A percentile compares a stretch with the other conserved stretches of the same genome.
phyloP scores from a whole-genome alignment of 2,329 filamentous ascomycete genomes.

The Epichloe sibirici region DNA sequence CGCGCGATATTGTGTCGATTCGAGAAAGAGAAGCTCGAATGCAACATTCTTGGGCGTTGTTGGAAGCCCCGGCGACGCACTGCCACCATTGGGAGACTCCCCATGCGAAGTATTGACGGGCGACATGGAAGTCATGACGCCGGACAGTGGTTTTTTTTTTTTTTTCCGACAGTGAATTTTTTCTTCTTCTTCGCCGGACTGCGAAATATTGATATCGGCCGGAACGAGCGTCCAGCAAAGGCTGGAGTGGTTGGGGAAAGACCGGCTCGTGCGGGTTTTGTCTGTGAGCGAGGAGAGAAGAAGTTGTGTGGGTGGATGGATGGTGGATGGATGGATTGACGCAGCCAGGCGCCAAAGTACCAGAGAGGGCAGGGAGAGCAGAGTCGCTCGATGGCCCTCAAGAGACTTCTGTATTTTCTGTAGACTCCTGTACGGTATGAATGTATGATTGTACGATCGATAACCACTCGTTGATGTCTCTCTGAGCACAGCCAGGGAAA shows the following conservation, averaged over 20 bases:
- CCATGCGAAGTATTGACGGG: slow-evolving; percentile 25
- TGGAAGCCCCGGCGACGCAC: slow-evolving; percentile 34
- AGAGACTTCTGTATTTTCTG: neutral
- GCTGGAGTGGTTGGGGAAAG: slow-evolving; percentile 11
- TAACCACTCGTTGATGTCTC: neutral
- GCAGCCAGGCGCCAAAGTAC: slow-evolving; percentile 9
- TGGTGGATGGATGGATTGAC: slow-evolving; percentile 10
- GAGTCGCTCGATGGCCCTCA: neutral
- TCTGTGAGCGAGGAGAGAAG: neutral
- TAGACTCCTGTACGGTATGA: neutral
- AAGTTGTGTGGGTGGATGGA: neutral
- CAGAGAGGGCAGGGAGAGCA: slow-evolving; percentile 7
- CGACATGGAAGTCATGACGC: slow-evolving; percentile 34
- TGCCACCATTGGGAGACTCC: slow-evolving; percentile 28
- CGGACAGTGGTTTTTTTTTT: neutral
- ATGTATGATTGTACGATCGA: neutral
- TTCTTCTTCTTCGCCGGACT: neutral
- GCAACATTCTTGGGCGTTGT: slow-evolving; percentile 58
- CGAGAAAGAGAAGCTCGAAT: slow-evolving; percentile 62
- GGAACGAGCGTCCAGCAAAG: slow-evolving; percentile 11
- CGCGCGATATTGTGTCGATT: slow-evolving; percentile 56
- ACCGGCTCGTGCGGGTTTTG: slow-evolving; percentile 23
- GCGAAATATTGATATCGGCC: slow-evolving; percentile 5
- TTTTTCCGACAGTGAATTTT: neutral
- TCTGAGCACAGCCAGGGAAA: slow-evolving; percentile 13